These are phyloP conservation scores for Skeletonema potamos DNA, from an alignment of 108 stramenopile species.

Conservation along the genomic window DNA sequence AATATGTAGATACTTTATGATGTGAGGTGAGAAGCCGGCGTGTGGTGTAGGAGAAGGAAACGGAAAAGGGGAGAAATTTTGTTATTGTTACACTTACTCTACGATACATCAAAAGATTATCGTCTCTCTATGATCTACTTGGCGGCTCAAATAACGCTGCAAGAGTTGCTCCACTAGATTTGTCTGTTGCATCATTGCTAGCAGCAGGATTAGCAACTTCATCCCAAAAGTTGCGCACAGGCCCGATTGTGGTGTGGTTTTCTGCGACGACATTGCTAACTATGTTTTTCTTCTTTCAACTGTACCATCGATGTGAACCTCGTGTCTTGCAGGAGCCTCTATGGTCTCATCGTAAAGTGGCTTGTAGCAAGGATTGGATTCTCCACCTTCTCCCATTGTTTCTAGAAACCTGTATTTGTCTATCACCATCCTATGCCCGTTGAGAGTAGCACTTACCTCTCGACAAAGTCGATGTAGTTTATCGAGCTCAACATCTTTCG, in stretches of 20 bases:
- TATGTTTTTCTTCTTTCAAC: constrained; percentile 1
- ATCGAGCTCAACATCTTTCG: constrained; percentile 52
- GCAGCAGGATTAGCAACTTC: background rate
- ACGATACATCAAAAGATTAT: too few relatives aligned
- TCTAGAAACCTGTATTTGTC: constrained; percentile 55
- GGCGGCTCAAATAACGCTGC: constrained; percentile 17
- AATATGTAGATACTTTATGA: too few relatives aligned
- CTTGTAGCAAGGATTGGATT: constrained; percentile 60
- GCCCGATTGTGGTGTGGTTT: constrained; percentile 4
- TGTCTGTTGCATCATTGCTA: background rate
- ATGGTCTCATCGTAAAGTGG: constrained; percentile 59
- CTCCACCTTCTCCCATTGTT: constrained; percentile 64
- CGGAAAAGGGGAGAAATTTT: background rate
- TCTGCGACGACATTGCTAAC: background rate
- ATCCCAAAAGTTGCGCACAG: constrained; percentile 10
- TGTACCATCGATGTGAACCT: constrained; percentile 29
- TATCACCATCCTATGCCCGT: constrained; percentile 65
- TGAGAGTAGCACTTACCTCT: constrained; percentile 58
- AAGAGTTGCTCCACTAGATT: background rate
- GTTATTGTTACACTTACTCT: background rate
- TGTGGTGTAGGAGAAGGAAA: too few relatives aligned
- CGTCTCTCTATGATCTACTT: too few relatives aligned
- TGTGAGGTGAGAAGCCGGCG: too few relatives aligned
- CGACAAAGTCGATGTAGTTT: constrained; percentile 56
- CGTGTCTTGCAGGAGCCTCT: constrained; percentile 44